A percentile compares a stretch with the other conserved stretches of the same genome.
Evolutionary conservation across 352 stramenopile species (phyloP).

Genomic region (Pythium rishiriense): DNA sequence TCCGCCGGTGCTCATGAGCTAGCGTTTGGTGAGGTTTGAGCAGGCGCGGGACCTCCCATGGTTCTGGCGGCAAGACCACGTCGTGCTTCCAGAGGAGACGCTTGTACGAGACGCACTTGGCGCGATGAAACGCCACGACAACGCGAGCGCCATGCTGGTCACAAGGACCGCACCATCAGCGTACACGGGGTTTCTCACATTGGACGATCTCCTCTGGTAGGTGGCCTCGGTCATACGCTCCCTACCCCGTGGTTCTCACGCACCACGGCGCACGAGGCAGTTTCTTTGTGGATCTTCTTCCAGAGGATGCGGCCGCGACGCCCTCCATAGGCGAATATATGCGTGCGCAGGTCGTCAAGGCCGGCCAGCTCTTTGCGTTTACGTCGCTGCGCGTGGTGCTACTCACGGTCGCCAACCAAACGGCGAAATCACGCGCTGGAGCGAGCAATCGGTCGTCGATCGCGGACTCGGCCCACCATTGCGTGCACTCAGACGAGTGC

Average conservation of each 20-base stretch:
- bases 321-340: slow-evolving; percentile 38
- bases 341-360: slow-evolving; percentile 40
- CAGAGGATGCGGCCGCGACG: slow-evolving; percentile 16
- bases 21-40: neutral
- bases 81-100: slow-evolving; percentile 31
- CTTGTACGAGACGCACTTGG: slow-evolving; percentile 37
- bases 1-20: neutral
- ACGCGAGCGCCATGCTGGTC: slow-evolving; percentile 29
- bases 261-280: neutral
- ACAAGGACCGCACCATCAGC: neutral
- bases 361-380: slow-evolving; percentile 35
- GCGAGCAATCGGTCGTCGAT: neutral
- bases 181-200: slow-evolving; percentile 37
- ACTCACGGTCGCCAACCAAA: slow-evolving; percentile 5
- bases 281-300: slow-evolving; percentile 17
- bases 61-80: slow-evolving; percentile 46
- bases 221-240: slow-evolving; percentile 1
- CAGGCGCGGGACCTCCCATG: slow-evolving; percentile 43
- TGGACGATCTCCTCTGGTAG: slow-evolving; percentile 44
- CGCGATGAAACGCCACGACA: slow-evolving; percentile 31
- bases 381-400: slow-evolving; percentile 34
- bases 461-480: slow-evolving; percentile 21
- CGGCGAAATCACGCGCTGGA: neutral
- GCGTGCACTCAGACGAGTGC: slow-evolving; percentile 43
- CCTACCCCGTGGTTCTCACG: no score